A percentile compares a stretch with the other conserved stretches of the same genome.
phyloP scores from a whole-genome alignment of 495 filamentous ascomycete genomes.

The Xylaria bambusicola region DNA sequence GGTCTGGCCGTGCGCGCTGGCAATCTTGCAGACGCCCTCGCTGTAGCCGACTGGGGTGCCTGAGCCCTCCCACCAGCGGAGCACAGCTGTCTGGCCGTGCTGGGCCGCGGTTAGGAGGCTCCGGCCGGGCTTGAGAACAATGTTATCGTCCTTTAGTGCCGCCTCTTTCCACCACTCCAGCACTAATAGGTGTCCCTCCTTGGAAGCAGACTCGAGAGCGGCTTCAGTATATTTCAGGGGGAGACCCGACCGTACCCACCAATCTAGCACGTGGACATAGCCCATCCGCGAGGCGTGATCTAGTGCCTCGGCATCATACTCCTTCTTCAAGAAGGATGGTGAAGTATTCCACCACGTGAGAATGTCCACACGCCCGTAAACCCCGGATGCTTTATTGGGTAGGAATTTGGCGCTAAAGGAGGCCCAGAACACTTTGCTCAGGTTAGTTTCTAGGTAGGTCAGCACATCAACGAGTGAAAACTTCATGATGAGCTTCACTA shows the following conservation, averaged over 20 bases:
- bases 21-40: slow-evolving; percentile 78
- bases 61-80: slow-evolving; percentile 82
- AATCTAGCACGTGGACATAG: slow-evolving; percentile 81
- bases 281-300: slow-evolving; percentile 83
- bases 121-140: slow-evolving; percentile 72
- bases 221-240: slow-evolving; percentile 80
- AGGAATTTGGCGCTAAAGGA: slow-evolving; percentile 80
- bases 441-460: slow-evolving; percentile 73
- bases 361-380: slow-evolving; percentile 82
- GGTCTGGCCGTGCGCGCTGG: slow-evolving; percentile 83
- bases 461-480: slow-evolving; percentile 80
- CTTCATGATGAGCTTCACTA: slow-evolving; percentile 86
- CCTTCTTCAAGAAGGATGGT: slow-evolving; percentile 75
- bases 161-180: slow-evolving; percentile 89
- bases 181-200: slow-evolving; percentile 77
- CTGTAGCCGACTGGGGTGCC: slow-evolving; percentile 72
- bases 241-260: slow-evolving; percentile 84
- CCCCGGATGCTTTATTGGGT: slow-evolving; percentile 79
- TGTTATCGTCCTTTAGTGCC: slow-evolving; percentile 41
- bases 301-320: slow-evolving; percentile 73
- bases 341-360: slow-evolving; percentile 82
- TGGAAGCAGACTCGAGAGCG: slow-evolving; percentile 82
- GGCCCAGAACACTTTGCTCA: slow-evolving; percentile 77
- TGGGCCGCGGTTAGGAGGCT: slow-evolving; percentile 79
- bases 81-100: slow-evolving; percentile 66